A percentile compares a stretch with the other conserved stretches of the same genome.
phyloP scores from a whole-genome alignment of 139 green algal species.

The Closterium sp. region DNA sequence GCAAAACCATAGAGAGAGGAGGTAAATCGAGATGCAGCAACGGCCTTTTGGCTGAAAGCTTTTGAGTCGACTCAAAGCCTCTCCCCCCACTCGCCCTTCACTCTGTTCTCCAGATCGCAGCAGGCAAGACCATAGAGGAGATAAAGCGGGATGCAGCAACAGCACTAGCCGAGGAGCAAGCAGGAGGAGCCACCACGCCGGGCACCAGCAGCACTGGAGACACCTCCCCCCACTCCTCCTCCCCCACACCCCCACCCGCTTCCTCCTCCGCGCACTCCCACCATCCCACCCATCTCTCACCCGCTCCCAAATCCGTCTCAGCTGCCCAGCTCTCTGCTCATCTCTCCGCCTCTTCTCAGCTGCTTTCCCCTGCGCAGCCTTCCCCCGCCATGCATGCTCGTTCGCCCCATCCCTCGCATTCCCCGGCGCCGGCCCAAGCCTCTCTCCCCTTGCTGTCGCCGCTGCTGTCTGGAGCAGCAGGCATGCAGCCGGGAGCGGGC shows the following conservation, averaged over 20 bases:
- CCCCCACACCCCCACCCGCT: neutral
- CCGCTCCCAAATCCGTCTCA: neutral
- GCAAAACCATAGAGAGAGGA: neutral
- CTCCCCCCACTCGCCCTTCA: neutral
- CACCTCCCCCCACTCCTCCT: neutral
- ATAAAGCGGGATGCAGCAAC: neutral
- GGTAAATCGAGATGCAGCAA: neutral
- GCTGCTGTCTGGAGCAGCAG: neutral
- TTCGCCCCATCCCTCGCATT: neutral
- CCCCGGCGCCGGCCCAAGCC: neutral
- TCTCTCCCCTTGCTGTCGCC: neutral
- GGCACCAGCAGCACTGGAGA: neutral
- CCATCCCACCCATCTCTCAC: neutral
- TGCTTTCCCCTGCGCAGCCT: neutral
- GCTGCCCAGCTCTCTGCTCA: neutral
- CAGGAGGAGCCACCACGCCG: neutral
- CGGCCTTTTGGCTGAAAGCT: too few relatives aligned
- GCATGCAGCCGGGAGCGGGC: too few relatives aligned
- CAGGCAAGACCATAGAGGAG: neutral
- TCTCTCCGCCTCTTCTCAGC: neutral
- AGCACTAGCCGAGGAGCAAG: neutral
- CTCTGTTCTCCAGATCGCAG: neutral
- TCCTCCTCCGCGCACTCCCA: neutral
- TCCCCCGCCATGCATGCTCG: neutral
- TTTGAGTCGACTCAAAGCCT: neutral